phyloP scores from a whole-genome alignment of 441 rosid genomes.

The Populus hybrid region DNA sequence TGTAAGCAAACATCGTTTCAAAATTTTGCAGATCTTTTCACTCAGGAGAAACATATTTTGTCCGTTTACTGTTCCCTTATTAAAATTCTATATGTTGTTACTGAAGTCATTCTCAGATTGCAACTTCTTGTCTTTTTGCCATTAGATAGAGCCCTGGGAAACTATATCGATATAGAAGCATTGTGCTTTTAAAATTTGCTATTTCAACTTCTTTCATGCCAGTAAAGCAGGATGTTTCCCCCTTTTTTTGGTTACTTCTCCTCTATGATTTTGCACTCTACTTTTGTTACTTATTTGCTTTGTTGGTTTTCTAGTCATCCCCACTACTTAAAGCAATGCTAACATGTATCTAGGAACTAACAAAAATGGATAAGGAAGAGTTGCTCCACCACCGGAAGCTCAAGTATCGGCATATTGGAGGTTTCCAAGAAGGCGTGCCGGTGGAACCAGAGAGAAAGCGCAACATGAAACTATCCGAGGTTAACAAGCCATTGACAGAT shows the following conservation, averaged over 20 bases:
- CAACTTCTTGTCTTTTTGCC: neutral
- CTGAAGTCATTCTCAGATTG: neutral
- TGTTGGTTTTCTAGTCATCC: slow-evolving; percentile 24
- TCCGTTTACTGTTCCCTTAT: neutral
- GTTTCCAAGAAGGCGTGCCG: slow-evolving; percentile 38
- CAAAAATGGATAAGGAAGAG: slow-evolving; percentile 35
- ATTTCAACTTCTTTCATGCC: neutral
- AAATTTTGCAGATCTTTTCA: neutral
- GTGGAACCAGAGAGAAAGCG: slow-evolving; percentile 40
- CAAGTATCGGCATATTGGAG: slow-evolving; percentile 37
- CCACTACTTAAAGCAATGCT: neutral
- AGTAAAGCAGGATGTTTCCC: neutral
- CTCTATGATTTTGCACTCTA: slow-evolving; percentile 1
- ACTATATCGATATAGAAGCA: neutral
- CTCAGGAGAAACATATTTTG: neutral
- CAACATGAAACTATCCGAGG: slow-evolving; percentile 43
- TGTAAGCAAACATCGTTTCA: neutral
- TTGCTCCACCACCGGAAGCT: slow-evolving; percentile 32
- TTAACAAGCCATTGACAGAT: slow-evolving; percentile 17
- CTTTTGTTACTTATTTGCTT: slow-evolving; percentile 1
- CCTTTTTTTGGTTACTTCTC: neutral
- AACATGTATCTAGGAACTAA: slow-evolving; percentile 31
- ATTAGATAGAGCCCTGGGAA: neutral
- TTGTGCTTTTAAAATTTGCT: neutral
- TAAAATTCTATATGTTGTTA: neutral